Evolutionary conservation across 75 land plant genomes (phyloP).

Genomic region (Gnetum montanum): DNA sequence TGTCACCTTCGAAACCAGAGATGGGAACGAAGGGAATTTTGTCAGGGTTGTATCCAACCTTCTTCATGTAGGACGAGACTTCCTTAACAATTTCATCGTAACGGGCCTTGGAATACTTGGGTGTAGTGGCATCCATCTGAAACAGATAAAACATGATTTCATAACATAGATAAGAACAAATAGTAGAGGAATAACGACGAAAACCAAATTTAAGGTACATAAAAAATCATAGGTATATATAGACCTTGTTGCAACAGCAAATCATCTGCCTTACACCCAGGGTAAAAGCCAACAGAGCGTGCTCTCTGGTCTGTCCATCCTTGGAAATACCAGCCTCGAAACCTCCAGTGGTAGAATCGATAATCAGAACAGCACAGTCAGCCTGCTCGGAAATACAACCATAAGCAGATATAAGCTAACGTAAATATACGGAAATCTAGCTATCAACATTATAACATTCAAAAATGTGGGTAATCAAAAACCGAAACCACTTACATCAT

Average conservation of each 20-base stretch:
- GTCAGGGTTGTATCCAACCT: slow-evolving; percentile 51
- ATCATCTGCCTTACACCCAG: slow-evolving; percentile 51
- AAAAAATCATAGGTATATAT: neutral
- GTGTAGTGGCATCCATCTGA: slow-evolving; percentile 54
- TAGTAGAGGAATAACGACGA: no score
- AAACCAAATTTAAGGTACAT: neutral
- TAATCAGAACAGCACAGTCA: slow-evolving; percentile 55
- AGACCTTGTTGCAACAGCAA: slow-evolving; percentile 49
- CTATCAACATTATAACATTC: neutral
- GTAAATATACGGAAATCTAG: no score
- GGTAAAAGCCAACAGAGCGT: slow-evolving; percentile 45
- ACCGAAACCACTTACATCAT: no score
- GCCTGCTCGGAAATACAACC: slow-evolving; percentile 9
- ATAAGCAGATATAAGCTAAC: neutral
- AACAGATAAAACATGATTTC: neutral
- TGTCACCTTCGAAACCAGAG: slow-evolving; percentile 54
- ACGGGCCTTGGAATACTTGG: slow-evolving; percentile 54
- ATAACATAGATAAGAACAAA: neutral
- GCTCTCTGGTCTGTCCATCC: slow-evolving; percentile 48
- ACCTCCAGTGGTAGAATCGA: slow-evolving; percentile 55
- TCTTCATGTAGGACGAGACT: slow-evolving; percentile 54
- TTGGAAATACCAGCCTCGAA: slow-evolving; percentile 55
- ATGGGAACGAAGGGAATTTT: slow-evolving; percentile 49
- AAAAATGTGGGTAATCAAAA: no score
- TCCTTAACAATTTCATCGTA: slow-evolving; percentile 55